Base-by-base conservation (phyloP, 257 asterid species). In the Rehmannia glutinosa region DNA sequence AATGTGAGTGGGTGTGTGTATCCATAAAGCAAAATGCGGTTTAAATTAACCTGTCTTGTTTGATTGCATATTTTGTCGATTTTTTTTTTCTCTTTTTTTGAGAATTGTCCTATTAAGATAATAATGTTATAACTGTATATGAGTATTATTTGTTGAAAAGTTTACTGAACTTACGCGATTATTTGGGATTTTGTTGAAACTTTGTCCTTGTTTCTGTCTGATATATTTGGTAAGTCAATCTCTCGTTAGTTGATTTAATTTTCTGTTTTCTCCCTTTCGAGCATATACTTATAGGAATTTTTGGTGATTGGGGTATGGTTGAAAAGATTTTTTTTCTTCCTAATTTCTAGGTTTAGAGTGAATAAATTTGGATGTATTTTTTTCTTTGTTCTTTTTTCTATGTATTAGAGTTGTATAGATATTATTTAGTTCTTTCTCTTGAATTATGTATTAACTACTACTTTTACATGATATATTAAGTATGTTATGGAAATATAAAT, bases 41-140 rank as follows among this genome's bases (percentile, higher is more conserved):
- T 15, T 45, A 16, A 30, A 11, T 20, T 58, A 33, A 64, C 10
- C 57, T 17, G 15, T 15, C 53, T 8, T 62, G 12, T 25, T 68
- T 69, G 15, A 46, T 30, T 57, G 58, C 41, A 35, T 43, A 56
- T 42, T 32, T 69, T 68, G n/a, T n/a, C n/a, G n/a, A n/a, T n/a
- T n/a, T n/a, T n/a, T n/a, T n/a, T n/a, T n/a, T n/a, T n/a, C n/a
- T n/a, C n/a, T n/a, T n/a, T n/a, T n/a, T n/a, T n/a, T n/a, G n/a
- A n/a, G n/a, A n/a, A n/a, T n/a, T n/a, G 73, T 68, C 47, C 39
- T 51, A 8, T 52, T 66, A 35, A 58, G 54, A 23, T 19, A 21
- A 33, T 30, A n/a, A 19, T 69, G 15, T 45, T 45, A 45, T 16
- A 4, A 6, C 24, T 5, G 5, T 45, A 8, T 43, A n/a, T 8